phyloP scores from a whole-genome alignment of 2,329 filamentous ascomycete genomes.

The Neonectria punicea region DNA sequence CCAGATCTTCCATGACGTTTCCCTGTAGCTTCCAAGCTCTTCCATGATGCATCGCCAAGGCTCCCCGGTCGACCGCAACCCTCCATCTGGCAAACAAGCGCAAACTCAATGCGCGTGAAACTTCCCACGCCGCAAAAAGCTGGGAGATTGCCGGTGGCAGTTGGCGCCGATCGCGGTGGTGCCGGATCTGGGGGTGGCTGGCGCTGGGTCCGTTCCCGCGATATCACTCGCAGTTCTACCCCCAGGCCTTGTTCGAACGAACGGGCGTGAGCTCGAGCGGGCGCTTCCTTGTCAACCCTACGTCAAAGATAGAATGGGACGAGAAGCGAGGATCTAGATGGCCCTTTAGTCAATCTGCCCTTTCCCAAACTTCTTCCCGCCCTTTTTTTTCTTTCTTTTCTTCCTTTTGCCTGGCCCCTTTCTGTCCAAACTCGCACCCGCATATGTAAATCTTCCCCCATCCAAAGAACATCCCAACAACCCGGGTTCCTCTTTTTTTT shows the following conservation, averaged over 20 bases:
- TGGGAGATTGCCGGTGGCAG: constrained; percentile 4
- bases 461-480: not conserved
- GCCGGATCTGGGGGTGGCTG: not conserved
- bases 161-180: not conserved
- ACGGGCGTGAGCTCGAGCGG: not conserved
- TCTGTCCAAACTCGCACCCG: not conserved
- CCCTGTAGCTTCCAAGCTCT: not conserved
- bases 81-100: not conserved
- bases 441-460: not conserved
- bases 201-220: not conserved
- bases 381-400: not conserved
- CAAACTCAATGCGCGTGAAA: constrained; percentile 3
- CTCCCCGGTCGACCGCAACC: not conserved
- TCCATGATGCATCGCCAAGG: not conserved
- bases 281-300: not conserved
- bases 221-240: not conserved
- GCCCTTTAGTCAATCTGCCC: too few relatives aligned
- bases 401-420: not conserved
- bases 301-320: too few relatives aligned
- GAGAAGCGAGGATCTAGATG: not conserved
- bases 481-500: not conserved
- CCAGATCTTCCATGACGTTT: not conserved
- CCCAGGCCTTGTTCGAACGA: too few relatives aligned
- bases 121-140: not conserved
- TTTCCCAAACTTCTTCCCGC: not conserved